These are phyloP conservation scores for Escovopsis weberi DNA, from an alignment of 2,329 filamentous ascomycete genomes.

Conservation along the genomic window DNA sequence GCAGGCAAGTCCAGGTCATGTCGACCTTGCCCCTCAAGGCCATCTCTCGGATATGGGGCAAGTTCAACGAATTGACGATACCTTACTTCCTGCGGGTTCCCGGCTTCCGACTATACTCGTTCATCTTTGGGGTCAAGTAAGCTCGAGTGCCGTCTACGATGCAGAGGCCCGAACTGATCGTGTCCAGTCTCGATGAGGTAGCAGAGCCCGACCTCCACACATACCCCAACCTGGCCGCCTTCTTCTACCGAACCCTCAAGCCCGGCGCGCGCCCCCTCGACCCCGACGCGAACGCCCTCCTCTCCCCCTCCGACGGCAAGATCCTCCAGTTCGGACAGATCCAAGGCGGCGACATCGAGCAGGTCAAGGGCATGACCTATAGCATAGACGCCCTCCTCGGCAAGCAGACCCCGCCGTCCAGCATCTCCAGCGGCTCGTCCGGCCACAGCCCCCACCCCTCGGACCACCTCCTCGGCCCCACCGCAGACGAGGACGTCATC, in stretches of 20 bases:
- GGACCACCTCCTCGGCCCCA: slow-evolving; percentile 14
- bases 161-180: no score
- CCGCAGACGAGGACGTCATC: slow-evolving; percentile 50
- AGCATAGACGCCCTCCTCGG: slow-evolving; percentile 86
- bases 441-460: slow-evolving; percentile 7
- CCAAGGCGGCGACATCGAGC: slow-evolving; percentile 86
- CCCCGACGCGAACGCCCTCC: slow-evolving; percentile 59
- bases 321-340: slow-evolving; percentile 88
- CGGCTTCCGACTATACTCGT: slow-evolving; percentile 84
- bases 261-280: slow-evolving; percentile 77
- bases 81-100: slow-evolving; percentile 79
- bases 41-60: slow-evolving; percentile 76
- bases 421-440: slow-evolving; percentile 29
- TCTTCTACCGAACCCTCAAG: slow-evolving; percentile 94
- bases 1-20: slow-evolving; percentile 78
- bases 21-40: slow-evolving; percentile 85
- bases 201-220: slow-evolving; percentile 74
- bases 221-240: slow-evolving; percentile 86
- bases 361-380: slow-evolving; percentile 98
- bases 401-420: slow-evolving; percentile 40
- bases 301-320: slow-evolving; percentile 82
- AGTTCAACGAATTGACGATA: slow-evolving; percentile 78
- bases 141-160: slow-evolving; percentile 7
- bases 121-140: slow-evolving; percentile 74
- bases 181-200: slow-evolving; percentile 62